Evolutionary conservation across 2,329 filamentous ascomycete genomes (phyloP), one percentile per base, ranked within the genome.

Genomic region (Fusarium vanettenii): DNA sequence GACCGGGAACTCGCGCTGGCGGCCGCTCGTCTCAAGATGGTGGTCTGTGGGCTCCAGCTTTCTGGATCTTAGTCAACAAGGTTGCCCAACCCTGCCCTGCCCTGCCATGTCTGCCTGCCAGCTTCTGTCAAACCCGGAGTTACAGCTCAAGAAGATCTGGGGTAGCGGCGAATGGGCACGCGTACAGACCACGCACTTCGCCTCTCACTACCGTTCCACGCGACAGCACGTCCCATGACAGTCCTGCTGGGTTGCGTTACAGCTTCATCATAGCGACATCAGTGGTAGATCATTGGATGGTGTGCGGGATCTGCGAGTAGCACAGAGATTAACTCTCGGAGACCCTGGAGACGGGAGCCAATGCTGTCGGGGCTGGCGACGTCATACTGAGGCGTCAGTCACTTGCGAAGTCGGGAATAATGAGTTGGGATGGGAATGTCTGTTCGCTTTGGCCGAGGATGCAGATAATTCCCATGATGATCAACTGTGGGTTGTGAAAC

Each of bases 361-460:
- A 65, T 75, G 43, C 65, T 29, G n/a, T 48, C 14, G 43, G 41
- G n/a, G 37, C 35, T 33, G 29, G 20, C 39, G 50, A 64, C 60
- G 66, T 75, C 72, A 75, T 75, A 41, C 29, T 60, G 48, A 75
- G 45, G 64, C 41, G 52, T 43, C 16, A 31, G 39, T 43, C 43
- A 56, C 25, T n/a, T 20, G 18, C 27, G n/a, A 31, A 31, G 50
- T 29, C 56, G 59, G 50, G 39, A 67, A 27, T 31, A 45, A 27
- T n/a, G n/a, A 35, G 29, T 22, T 60, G 55, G 16, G 35, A 77
- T 74, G 75, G 69, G 68, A 76, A 71, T 70, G 56, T 71, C 61
- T 22, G 20, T 22, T 22, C 39, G 63, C 64, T 75, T 64, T 69
- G 52, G 67, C 67, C 63, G 20, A 50, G 66, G 55, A 64, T 29